Base-by-base conservation (phyloP, 2,329 filamentous ascomycete genomes). In the Fusarium equiseti region DNA sequence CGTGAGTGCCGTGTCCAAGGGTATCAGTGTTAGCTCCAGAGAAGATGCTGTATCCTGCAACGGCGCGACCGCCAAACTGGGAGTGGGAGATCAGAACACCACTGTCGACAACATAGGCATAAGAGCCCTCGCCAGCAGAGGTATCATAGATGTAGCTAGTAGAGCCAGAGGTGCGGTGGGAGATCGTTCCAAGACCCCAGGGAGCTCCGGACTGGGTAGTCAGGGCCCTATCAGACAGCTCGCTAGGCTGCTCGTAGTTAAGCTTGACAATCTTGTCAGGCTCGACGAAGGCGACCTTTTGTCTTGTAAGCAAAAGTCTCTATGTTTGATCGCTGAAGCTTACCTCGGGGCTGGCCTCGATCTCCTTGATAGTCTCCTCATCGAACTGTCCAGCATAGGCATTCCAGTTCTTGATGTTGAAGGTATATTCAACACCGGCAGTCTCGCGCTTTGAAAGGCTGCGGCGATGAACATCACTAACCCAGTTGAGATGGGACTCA, bases 381-480 rank as follows among this genome's bases (percentile, higher is more conserved):
- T 52, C 49, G 12, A 52, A 52, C 49, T 52, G 49, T 40, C 49
- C 49, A 8, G 49, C 49, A 20, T 52, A 52, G 32, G 49, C 49
- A 8, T 52, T 52, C 49, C 49, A 52, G 32, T 52, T 52, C 49
- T 52, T 52, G 32, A 52, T 52, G 31, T 52, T 52, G 32, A 52
- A 52, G 5, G 22, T 52, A 8, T 52, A 32, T 4, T 52, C 49
- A 11, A 52, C 32, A 38, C 49, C 49, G 12, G 49, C 49, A 40
- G 49, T 52, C 7, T 52, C 49, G 24, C 49, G 49, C 49, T 52
- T 52, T 8, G 46, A 11, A 22, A 49, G 46, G n/a, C 46, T 49
- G n/a, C 46, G 46, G 2, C 46, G 46, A 12, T 49, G 46, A 31
- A 49, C 46, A 32, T 49, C 46, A 5, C 27, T 8, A 49, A 49